These are phyloP conservation scores for Magnusiomyces magnusii DNA, from an alignment of 1,139 yeast species.

Conservation along the genomic window DNA sequence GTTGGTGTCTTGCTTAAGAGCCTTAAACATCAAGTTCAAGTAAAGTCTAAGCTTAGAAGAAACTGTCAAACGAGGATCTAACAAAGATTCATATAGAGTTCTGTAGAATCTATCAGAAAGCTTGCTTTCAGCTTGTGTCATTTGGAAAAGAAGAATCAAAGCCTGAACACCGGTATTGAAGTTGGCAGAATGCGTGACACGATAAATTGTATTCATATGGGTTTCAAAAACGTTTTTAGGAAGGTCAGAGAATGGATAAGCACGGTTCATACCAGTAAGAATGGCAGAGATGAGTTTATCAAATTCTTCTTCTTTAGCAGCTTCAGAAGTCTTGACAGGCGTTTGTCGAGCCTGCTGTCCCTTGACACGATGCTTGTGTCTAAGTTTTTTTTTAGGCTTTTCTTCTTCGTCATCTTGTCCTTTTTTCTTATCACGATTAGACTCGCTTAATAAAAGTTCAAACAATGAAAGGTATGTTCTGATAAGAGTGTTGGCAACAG, in stretches of 20 bases:
- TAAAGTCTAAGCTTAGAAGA: constrained; percentile 81
- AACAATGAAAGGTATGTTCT: constrained; percentile 82
- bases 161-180: constrained; percentile 95
- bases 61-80: constrained; percentile 73
- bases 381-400: constrained; percentile 38
- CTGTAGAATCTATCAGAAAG: constrained; percentile 69
- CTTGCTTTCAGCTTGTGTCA: constrained; percentile 33
- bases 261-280: constrained; percentile 91
- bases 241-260: constrained; percentile 84
- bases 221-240: constrained; percentile 63
- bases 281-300: constrained; percentile 84
- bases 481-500: constrained; percentile 71
- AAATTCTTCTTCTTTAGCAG: constrained; percentile 73
- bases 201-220: constrained; percentile 78
- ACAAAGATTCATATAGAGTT: constrained; percentile 80
- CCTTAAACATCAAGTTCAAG: constrained; percentile 74
- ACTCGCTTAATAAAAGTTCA: constrained; percentile 69
- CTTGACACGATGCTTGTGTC: constrained; percentile 30
- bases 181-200: constrained; percentile 88
- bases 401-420: constrained; percentile 27
- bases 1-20: constrained; percentile 66
- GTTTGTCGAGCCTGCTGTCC: constrained; percentile 48
- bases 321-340: constrained; percentile 54
- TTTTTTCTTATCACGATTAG: constrained; percentile 44
- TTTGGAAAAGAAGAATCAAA: constrained; percentile 72